phyloP scores from a whole-genome alignment of 306 rosid species.

The Delonix regia region DNA sequence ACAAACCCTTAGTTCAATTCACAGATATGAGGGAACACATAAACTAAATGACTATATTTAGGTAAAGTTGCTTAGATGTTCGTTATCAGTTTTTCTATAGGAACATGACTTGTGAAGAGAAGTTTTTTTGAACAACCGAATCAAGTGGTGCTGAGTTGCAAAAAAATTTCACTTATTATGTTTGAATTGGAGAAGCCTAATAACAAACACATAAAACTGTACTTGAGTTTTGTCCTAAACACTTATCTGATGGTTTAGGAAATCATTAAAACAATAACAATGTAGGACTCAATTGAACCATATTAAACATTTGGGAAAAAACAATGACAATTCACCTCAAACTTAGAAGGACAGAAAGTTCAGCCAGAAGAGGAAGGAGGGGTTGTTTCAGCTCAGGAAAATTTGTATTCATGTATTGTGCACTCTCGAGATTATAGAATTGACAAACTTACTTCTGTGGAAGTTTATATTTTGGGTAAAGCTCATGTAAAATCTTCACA shows the following conservation, averaged over 20 bases:
- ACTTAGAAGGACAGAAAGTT: neutral
- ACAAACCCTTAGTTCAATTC: neutral
- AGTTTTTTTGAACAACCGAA: too few relatives aligned
- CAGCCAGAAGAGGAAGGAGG: neutral
- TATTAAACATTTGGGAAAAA: neutral
- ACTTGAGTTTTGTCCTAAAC: too few relatives aligned
- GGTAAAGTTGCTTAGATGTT: too few relatives aligned
- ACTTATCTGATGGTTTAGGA: neutral
- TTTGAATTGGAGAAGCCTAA: too few relatives aligned
- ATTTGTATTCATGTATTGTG: neutral
- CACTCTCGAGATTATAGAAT: neutral
- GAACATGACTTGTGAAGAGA: too few relatives aligned
- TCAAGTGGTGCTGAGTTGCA: too few relatives aligned
- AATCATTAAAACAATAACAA: neutral
- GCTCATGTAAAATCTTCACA: neutral
- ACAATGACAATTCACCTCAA: neutral
- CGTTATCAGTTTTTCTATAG: too few relatives aligned
- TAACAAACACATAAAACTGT: too few relatives aligned
- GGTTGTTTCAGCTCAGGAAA: neutral
- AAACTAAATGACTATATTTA: neutral
- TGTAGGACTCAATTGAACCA: neutral
- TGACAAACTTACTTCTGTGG: slow-evolving; percentile 50
- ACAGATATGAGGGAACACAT: neutral
- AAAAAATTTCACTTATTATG: too few relatives aligned
- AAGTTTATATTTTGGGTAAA: neutral